Conservation (phyloP, 805 yeast species). For the Ogataea wickerhamii region DNA sequence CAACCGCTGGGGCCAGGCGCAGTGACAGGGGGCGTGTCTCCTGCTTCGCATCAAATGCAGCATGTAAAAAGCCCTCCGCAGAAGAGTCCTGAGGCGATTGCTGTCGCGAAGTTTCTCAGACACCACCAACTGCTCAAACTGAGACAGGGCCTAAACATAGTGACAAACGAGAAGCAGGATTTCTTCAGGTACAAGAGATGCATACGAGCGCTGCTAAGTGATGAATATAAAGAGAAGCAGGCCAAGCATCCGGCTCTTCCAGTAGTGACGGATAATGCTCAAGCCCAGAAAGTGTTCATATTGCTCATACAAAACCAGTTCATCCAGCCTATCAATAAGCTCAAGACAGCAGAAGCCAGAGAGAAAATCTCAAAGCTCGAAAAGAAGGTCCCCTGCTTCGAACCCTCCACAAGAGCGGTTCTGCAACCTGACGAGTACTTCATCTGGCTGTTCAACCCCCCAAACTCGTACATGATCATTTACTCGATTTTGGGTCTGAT, state of each 20-base stretch:
- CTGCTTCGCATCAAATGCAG: slow-evolving; percentile 14
- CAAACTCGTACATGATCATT: slow-evolving; percentile 58
- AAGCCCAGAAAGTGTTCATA: slow-evolving; percentile 62
- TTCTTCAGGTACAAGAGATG: slow-evolving; percentile 88
- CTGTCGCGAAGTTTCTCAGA: slow-evolving; percentile 69
- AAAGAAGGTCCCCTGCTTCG: slow-evolving; percentile 57
- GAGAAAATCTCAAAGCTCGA: slow-evolving; percentile 60
- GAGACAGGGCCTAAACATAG: slow-evolving; percentile 63
- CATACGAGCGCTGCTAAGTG: slow-evolving; percentile 69
- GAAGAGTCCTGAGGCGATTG: slow-evolving; percentile 54
- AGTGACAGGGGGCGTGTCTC: background rate
- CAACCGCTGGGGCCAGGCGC: background rate
- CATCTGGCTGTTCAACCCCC: slow-evolving; percentile 77
- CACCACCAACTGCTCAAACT: slow-evolving; percentile 66
- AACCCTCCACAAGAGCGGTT: slow-evolving; percentile 52
- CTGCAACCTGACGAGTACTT: slow-evolving; percentile 67
- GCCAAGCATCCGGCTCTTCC: slow-evolving; percentile 39
- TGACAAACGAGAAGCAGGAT: slow-evolving; percentile 66
- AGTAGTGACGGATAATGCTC: slow-evolving; percentile 43
- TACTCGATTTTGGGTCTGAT: slow-evolving; percentile 65
- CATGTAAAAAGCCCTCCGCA: slow-evolving; percentile 22
- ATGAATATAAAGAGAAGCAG: slow-evolving; percentile 51
- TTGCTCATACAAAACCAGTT: slow-evolving; percentile 68
- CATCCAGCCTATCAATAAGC: slow-evolving; percentile 71
- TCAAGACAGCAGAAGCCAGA: slow-evolving; percentile 65